Conservation (phyloP, 2,329 filamentous ascomycete species). For the Oidium heveae region DNA sequence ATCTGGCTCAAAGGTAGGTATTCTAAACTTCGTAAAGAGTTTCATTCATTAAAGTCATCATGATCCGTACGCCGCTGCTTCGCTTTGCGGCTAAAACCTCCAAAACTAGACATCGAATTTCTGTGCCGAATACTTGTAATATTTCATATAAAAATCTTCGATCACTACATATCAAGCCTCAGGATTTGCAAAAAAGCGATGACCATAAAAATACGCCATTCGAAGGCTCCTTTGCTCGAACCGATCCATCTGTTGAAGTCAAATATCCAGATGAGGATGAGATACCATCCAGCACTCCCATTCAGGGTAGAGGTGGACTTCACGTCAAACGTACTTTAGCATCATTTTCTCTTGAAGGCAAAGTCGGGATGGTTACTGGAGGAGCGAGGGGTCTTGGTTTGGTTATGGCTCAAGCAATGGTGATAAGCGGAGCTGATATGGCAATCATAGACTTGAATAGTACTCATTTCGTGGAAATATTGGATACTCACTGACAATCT, state of each 20-base stretch:
- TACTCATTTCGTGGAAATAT: constrained; percentile 17
- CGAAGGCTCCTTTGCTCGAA: constrained; percentile 36
- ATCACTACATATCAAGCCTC: too few relatives aligned
- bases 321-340: constrained; percentile 70
- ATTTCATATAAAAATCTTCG: too few relatives aligned
- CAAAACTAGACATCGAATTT: too few relatives aligned
- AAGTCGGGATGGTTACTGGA: constrained; percentile 67
- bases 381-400: constrained; percentile 73
- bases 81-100: too few relatives aligned
- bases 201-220: too few relatives aligned
- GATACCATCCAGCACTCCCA: constrained; percentile 43
- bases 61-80: too few relatives aligned
- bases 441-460: constrained; percentile 88
- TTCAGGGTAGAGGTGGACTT: constrained; percentile 51
- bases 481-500: constrained; percentile 3
- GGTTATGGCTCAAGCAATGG: constrained; percentile 79
- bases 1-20: too few relatives aligned
- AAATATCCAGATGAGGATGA: constrained; percentile 54
- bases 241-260: constrained; percentile 52
- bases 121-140: too few relatives aligned
- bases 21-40: too few relatives aligned
- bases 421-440: constrained; percentile 66
- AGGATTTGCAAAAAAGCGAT: too few relatives aligned
- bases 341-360: constrained; percentile 64
- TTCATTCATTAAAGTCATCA: too few relatives aligned